Conservation (phyloP, 2,329 filamentous ascomycete genomes). For the Paecilomyces sp. region DNA sequence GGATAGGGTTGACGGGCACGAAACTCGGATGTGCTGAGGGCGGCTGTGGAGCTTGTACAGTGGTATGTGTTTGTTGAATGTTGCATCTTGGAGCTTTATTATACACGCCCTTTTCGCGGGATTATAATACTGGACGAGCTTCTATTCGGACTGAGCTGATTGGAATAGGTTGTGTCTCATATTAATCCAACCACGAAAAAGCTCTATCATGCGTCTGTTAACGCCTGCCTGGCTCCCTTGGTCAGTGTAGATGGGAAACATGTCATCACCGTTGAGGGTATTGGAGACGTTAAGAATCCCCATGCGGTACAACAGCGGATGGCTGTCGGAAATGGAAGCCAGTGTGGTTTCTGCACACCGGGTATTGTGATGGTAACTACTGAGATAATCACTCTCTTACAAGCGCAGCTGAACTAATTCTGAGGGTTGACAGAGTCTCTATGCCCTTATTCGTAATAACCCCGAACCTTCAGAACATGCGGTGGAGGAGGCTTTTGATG, state of each 20-base stretch:
- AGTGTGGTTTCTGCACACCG: slow-evolving; percentile 93
- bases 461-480: slow-evolving; percentile 69
- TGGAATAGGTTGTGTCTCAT: slow-evolving; percentile 67
- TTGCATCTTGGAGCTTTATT: neutral
- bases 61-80: slow-evolving; percentile 45
- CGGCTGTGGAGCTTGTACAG: slow-evolving; percentile 92
- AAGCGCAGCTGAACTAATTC: slow-evolving; percentile 3
- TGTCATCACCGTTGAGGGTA: slow-evolving; percentile 95
- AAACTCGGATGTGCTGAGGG: slow-evolving; percentile 96
- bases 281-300: slow-evolving; percentile 77
- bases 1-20: slow-evolving; percentile 88
- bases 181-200: slow-evolving; percentile 85
- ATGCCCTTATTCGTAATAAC: slow-evolving; percentile 84
- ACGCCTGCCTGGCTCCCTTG: slow-evolving; percentile 88
- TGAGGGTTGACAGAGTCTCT: slow-evolving; percentile 58
- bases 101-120: neutral
- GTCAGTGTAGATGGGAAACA: slow-evolving; percentile 95
- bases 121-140: neutral
- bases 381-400: neutral
- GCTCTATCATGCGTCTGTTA: slow-evolving; percentile 94
- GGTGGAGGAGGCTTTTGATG: slow-evolving; percentile 93
- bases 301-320: slow-evolving; percentile 89
- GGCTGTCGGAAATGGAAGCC: slow-evolving; percentile 83
- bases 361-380: slow-evolving; percentile 79
- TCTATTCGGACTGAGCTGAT: slow-evolving; percentile 14